Evolutionary conservation across 768 basidiomycete species (phyloP).

Genomic region (Suillus luteus): DNA sequence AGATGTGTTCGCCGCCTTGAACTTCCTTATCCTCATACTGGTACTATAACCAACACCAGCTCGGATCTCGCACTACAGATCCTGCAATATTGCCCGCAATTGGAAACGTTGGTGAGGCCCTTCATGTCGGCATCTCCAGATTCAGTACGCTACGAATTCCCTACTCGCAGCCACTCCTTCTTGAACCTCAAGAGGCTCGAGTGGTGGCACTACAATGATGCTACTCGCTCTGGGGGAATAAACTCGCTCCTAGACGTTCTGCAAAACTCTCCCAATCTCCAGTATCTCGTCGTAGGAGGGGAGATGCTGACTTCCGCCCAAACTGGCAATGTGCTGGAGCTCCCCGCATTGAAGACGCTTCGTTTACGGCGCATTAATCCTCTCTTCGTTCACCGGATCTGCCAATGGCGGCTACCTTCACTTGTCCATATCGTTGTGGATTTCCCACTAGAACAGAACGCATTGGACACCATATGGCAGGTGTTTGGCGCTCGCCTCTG

Average conservation of each 20-base stretch:
- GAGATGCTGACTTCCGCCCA: slow-evolving; percentile 32
- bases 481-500: slow-evolving; percentile 51
- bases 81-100: slow-evolving; percentile 46
- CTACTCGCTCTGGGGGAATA: slow-evolving; percentile 64
- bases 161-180: slow-evolving; percentile 46
- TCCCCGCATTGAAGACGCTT: slow-evolving; percentile 54
- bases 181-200: slow-evolving; percentile 61
- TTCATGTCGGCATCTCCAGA: slow-evolving; percentile 24
- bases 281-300: slow-evolving; percentile 60
- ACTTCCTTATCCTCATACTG: slow-evolving; percentile 58
- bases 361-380: slow-evolving; percentile 51
- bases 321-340: slow-evolving; percentile 30
- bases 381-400: slow-evolving; percentile 52
- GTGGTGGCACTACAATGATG: slow-evolving; percentile 64
- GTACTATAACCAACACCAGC: slow-evolving; percentile 35
- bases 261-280: slow-evolving; percentile 51
- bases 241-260: slow-evolving; percentile 61
- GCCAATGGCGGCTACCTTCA: slow-evolving; percentile 53
- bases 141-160: slow-evolving; percentile 52
- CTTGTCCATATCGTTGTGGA: slow-evolving; percentile 56
- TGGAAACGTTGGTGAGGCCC: slow-evolving; percentile 59
- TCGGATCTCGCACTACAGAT: slow-evolving; percentile 45
- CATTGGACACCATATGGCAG: slow-evolving; percentile 50
- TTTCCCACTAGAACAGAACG: slow-evolving; percentile 39
- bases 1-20: slow-evolving; percentile 55